Percentiles rank a stretch among this genome's conserved stretches.
Evolutionary conservation across 352 stramenopile genomes (phyloP).

Genomic region (Globisporangium middletonii): DNA sequence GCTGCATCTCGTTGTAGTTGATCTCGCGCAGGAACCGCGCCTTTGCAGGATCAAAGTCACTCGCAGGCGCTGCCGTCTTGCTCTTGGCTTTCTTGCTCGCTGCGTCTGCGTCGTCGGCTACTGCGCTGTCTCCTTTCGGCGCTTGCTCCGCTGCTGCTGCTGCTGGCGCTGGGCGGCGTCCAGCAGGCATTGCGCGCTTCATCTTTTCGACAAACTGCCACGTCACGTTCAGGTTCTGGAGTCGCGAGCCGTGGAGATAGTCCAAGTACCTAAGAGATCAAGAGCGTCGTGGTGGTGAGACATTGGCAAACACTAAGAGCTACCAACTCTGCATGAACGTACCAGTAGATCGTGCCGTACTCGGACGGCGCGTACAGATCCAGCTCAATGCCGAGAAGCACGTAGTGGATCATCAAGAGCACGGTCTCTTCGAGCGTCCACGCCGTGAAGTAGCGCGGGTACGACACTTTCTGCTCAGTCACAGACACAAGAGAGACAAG

Average conservation of each 20-base stretch:
- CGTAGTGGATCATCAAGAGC: constrained; percentile 76
- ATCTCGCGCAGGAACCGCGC: constrained; percentile 67
- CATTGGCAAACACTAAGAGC: not conserved
- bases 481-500: constrained; percentile 1
- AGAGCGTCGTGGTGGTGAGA: not conserved
- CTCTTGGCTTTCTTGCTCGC: constrained; percentile 10
- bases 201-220: constrained; percentile 83
- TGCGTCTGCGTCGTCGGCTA: not conserved
- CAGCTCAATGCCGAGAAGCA: constrained; percentile 67
- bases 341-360: constrained; percentile 75
- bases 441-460: constrained; percentile 77
- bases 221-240: constrained; percentile 77
- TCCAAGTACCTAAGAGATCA: constrained; percentile 59
- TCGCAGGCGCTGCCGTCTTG: constrained; percentile 15
- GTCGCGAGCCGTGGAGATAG: constrained; percentile 74
- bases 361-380: constrained; percentile 74
- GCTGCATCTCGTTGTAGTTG: constrained; percentile 71
- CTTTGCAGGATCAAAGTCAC: constrained; percentile 37
- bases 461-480: constrained; percentile 47
- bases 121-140: constrained; percentile 5
- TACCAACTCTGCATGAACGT: constrained; percentile 5
- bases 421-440: constrained; percentile 75
- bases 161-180: not conserved
- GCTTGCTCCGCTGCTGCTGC: too few species aligned
- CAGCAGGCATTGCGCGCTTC: constrained; percentile 48